Evolutionary conservation across 2,329 filamentous ascomycete genomes (phyloP), one percentile per base, ranked within the genome.

Genomic region (Aureobasidium leucospermi): DNA sequence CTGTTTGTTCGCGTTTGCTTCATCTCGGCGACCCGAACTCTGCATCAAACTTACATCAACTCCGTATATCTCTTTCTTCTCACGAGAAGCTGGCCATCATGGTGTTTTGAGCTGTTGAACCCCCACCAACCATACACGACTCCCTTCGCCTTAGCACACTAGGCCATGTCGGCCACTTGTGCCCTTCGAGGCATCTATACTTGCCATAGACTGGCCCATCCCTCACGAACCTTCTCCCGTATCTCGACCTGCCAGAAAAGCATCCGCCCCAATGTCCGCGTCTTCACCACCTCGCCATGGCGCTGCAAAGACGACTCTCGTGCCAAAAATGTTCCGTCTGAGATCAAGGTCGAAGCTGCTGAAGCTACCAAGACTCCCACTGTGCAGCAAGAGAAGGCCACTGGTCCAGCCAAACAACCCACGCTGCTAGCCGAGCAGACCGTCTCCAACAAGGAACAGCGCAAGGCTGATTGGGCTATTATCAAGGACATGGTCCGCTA

Each of bases 401-500:
- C 68, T 7, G 60, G 63, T 15, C 62, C 65, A 11, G 67, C 67
- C 23, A 75, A 74, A 64, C 66, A 69, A 61, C 85, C 86, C 66
- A 79, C 83, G 32, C 74, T 92, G 45, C 81, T 88, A 19, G 76
- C 81, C 11, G 79, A 87, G 69, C 81, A 88, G 62, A 86, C 84
- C 1, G 70, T 83, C 69, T 85, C 84, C 53, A 86, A 85, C 19
- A 85, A 92, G 67, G 90, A 96, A 75, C 95, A 99, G 80, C 85
- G 94, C 67, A 95, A 92, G 76, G 93, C 92, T 8, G 94, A 99
- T 70, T 96, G 93, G 93, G 92, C 92, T 49, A 99, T 99, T 66
- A 94, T 99, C 80, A 95, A 89, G 75, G 93, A 99, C 73, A 97
- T 99, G 93, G 86, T 88, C 62, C 86, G 86, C 63, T 99, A 99